These are phyloP conservation scores for Candida railenensis DNA, from an alignment of 805 yeast species.

Conservation along the genomic window DNA sequence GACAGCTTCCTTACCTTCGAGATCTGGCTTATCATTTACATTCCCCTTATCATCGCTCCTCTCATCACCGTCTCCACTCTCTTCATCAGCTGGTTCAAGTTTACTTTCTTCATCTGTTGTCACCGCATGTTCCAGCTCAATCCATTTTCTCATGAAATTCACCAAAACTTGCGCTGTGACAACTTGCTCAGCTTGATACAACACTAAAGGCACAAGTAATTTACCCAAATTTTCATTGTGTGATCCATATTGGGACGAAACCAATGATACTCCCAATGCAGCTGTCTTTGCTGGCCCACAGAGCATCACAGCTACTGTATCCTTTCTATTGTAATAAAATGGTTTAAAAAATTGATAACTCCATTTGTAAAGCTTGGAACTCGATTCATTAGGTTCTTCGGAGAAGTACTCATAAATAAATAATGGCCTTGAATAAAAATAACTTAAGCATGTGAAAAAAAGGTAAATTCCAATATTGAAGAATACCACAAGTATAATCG, in stretches of 20 bases:
- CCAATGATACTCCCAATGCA: slow-evolving; percentile 82
- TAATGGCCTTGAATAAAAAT: slow-evolving; percentile 57
- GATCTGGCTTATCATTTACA: not conserved
- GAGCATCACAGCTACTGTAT: slow-evolving; percentile 76
- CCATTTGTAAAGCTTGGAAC: slow-evolving; percentile 45
- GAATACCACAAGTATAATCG: slow-evolving; percentile 75
- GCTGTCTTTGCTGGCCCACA: slow-evolving; percentile 96
- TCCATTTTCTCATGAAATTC: slow-evolving; percentile 69
- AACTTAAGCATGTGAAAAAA: slow-evolving; percentile 70
- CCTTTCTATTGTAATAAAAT: slow-evolving; percentile 67
- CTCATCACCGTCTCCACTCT: not conserved
- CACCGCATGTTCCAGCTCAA: slow-evolving; percentile 29
- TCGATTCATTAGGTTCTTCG: slow-evolving; percentile 46
- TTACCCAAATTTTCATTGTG: slow-evolving; percentile 62
- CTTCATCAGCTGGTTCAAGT: no score
- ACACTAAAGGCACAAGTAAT: slow-evolving; percentile 75
- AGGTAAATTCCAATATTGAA: slow-evolving; percentile 80
- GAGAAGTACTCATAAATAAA: slow-evolving; percentile 45
- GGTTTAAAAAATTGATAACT: slow-evolving; percentile 51
- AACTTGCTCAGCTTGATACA: slow-evolving; percentile 87
- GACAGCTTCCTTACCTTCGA: not conserved
- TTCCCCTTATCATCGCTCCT: not conserved
- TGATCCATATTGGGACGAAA: slow-evolving; percentile 77
- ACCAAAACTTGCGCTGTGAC: slow-evolving; percentile 75
- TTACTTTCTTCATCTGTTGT: slow-evolving; percentile 12